A percentile compares a stretch with the other conserved stretches of the same genome.
Conservation (phyloP, 768 basidiomycete genomes). For the Xanthoconium stramineum region DNA sequence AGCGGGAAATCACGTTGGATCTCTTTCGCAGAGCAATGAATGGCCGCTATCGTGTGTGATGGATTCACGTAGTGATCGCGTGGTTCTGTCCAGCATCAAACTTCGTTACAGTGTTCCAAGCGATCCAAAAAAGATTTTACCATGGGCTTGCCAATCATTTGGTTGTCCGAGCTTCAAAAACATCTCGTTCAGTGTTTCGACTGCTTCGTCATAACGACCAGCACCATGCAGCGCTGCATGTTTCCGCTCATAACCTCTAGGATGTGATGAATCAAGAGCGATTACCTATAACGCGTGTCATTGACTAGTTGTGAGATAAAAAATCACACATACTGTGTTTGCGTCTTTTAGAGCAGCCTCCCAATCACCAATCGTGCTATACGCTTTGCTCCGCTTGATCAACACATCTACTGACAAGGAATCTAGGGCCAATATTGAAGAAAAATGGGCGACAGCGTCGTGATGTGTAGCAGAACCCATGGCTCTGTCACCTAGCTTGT, state of each 20-base stretch:
- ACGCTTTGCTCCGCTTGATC: conserved; percentile 12
- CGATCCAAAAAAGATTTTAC: background rate
- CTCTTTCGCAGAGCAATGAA: background rate
- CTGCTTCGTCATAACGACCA: conserved; percentile 17
- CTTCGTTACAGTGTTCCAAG: background rate
- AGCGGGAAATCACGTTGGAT: conserved; percentile 9
- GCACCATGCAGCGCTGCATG: conserved; percentile 13
- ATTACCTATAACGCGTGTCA: conserved; percentile 8
- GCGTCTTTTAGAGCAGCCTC: conserved; percentile 9
- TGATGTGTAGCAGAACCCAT: background rate
- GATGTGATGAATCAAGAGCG: conserved; percentile 8
- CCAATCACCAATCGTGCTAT: background rate
- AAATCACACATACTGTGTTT: conserved; percentile 5
- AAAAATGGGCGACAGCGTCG: conserved; percentile 9
- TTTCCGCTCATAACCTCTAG: conserved; percentile 8
- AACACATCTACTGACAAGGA: background rate
- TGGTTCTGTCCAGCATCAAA: background rate
- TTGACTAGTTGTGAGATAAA: background rate
- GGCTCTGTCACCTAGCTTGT: conserved; percentile 6
- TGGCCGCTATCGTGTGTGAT: background rate
- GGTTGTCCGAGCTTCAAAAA: conserved; percentile 1
- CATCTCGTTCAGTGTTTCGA: conserved; percentile 8
- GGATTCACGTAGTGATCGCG: conserved; percentile 1
- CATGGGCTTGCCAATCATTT: background rate
- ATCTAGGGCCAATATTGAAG: conserved; percentile 7